These are phyloP conservation scores for Erucastrum elatum DNA, from an alignment of 345 rosid genomes.

Conservation along the genomic window DNA sequence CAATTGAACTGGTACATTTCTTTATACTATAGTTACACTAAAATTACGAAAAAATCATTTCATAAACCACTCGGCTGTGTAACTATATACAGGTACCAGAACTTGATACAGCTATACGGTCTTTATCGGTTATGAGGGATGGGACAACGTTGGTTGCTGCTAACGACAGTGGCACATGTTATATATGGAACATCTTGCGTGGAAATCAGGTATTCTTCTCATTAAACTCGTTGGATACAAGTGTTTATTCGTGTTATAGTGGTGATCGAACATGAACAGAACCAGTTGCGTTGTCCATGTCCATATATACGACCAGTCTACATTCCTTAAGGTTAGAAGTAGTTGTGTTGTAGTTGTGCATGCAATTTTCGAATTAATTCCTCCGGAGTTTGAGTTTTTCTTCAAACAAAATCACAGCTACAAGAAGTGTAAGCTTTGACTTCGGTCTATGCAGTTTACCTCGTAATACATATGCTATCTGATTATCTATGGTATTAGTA, in stretches of 20 bases:
- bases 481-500: too few relatives aligned
- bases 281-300: not conserved
- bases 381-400: not conserved
- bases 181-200: slow-evolving; percentile 75
- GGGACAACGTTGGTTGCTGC: slow-evolving; percentile 96
- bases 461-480: too few relatives aligned
- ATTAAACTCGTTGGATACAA: not conserved
- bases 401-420: too few relatives aligned
- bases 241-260: not conserved
- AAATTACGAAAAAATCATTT: not conserved
- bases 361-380: not conserved
- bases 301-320: not conserved
- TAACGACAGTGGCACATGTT: slow-evolving; percentile 84
- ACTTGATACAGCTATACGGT: slow-evolving; percentile 83
- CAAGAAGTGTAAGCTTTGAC: too few relatives aligned
- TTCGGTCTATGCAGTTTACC: too few relatives aligned
- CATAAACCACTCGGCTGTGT: not conserved
- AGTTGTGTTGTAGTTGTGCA: not conserved
- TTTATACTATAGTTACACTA: not conserved
- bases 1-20: slow-evolving; percentile 77
- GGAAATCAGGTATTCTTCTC: slow-evolving; percentile 56
- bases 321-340: not conserved
- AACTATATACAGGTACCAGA: slow-evolving; percentile 43
- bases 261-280: not conserved
- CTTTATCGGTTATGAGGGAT: slow-evolving; percentile 87